A percentile compares a stretch with the other conserved stretches of the same genome.
Evolutionary conservation across 371 early-diverging fungal species (phyloP).

Genomic region (Rhizomucor pusillus): DNA sequence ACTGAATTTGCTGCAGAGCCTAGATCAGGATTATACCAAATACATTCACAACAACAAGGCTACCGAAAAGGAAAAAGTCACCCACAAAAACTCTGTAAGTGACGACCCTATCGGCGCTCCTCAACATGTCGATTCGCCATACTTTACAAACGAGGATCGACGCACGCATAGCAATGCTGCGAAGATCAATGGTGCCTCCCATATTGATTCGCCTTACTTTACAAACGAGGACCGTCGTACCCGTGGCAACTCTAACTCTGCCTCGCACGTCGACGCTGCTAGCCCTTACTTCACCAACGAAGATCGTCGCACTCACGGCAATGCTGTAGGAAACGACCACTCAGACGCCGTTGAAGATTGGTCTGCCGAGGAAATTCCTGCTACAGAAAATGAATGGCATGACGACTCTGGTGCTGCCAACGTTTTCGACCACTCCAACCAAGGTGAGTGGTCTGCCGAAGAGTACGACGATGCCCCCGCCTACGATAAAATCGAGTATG

Average conservation of each 20-base stretch:
- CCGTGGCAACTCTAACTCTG: conserved; percentile 6
- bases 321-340: conserved; percentile 1
- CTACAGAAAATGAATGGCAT: conserved; percentile 8
- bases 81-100: conserved; percentile 24
- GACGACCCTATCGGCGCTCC: not conserved
- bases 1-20: not conserved
- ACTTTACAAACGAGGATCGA: conserved; percentile 16
- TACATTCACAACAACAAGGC: conserved; percentile 27
- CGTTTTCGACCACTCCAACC: conserved; percentile 14
- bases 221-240: conserved; percentile 20
- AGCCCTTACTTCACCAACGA: conserved; percentile 8
- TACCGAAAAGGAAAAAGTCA: conserved; percentile 20
- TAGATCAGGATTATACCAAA: conserved; percentile 17
- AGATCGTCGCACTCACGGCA: conserved; percentile 13
- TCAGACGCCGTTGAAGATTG: conserved; percentile 2
- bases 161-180: conserved; percentile 13
- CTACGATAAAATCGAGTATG: too few species aligned
- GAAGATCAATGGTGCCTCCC: not conserved
- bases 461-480: too few species aligned
- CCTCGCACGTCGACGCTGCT: not conserved
- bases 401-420: conserved; percentile 4
- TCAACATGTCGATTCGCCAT: too few species aligned
- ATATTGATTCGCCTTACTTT: conserved; percentile 2
- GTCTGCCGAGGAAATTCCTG: conserved; percentile 8
- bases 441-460: conserved; percentile 13